Evolutionary conservation across 2,329 filamentous ascomycete species (phyloP).

Genomic region (Zymoseptoria tritici): DNA sequence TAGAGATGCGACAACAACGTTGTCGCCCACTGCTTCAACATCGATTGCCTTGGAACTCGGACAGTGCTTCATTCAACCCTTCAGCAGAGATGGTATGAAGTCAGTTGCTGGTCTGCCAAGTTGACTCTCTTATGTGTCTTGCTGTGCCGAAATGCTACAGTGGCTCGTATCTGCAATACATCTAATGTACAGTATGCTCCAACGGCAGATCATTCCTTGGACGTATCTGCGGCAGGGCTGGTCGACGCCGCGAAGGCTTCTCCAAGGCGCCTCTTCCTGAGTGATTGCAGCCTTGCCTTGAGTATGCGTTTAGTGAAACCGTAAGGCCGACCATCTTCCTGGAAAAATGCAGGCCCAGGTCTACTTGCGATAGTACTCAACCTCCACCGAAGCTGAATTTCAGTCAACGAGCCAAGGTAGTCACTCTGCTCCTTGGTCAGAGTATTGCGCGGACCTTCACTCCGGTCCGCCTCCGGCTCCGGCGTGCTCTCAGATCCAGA

Average conservation of each 20-base stretch:
- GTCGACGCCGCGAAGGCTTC: no score
- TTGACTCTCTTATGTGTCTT: background rate
- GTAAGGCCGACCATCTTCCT: no score
- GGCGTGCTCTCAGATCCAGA: no score
- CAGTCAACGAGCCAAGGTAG: background rate
- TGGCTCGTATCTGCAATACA: background rate
- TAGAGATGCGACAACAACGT: background rate
- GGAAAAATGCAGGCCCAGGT: no score
- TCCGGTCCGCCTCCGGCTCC: no score
- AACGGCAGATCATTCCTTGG: background rate
- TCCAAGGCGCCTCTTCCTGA: no score
- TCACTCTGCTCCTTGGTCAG: background rate
- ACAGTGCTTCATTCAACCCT: background rate
- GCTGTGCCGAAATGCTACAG: background rate
- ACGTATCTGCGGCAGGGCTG: background rate
- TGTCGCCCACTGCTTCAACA: background rate
- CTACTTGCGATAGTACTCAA: no score
- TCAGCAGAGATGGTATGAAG: background rate
- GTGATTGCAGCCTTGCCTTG: no score
- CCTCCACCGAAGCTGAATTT: no score
- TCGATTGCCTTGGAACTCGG: background rate
- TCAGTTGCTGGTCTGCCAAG: no score
- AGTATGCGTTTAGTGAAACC: no score
- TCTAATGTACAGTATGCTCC: background rate
- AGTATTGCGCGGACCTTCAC: background rate